phyloP scores from a whole-genome alignment of 2,329 filamentous ascomycete genomes.

The Cadophora luteo-olivacea region DNA sequence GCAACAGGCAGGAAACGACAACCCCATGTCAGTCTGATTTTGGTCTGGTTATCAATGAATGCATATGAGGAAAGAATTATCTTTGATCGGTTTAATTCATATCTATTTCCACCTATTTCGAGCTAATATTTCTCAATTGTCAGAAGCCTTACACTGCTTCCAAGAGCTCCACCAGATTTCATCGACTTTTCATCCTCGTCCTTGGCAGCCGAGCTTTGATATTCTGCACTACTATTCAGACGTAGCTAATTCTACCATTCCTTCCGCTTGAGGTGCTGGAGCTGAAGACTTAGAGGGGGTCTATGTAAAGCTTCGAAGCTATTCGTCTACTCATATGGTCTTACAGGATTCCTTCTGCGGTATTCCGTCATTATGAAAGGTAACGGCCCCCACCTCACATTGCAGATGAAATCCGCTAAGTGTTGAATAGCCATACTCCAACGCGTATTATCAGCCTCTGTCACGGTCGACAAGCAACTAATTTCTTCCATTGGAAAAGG shows the following conservation, averaged over 20 bases:
- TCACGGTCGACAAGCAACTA: conserved; percentile 89
- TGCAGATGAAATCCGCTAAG: conserved; percentile 24
- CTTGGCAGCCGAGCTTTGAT: neutral
- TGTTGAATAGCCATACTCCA: conserved; percentile 79
- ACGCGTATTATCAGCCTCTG: conserved; percentile 91
- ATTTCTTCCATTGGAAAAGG: conserved; percentile 92
- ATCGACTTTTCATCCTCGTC: neutral
- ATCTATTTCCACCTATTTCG: neutral
- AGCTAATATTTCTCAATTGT: neutral
- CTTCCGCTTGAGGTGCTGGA: neutral
- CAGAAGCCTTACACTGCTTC: neutral
- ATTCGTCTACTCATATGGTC: neutral
- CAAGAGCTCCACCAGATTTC: neutral
- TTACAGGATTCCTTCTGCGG: neutral
- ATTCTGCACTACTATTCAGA: neutral
- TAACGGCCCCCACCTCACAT: neutral
- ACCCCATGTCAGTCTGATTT: neutral
- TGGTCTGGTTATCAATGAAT: neutral
- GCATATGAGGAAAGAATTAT: neutral
- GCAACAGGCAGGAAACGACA: conserved; percentile 10
- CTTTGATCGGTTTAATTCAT: neutral
- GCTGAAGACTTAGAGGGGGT: neutral
- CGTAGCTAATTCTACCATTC: neutral
- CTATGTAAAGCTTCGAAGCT: neutral
- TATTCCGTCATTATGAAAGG: conserved; percentile 26